Evolutionary conservation across 305 asterid species (phyloP).

Genomic region (Solanum hybrid): DNA sequence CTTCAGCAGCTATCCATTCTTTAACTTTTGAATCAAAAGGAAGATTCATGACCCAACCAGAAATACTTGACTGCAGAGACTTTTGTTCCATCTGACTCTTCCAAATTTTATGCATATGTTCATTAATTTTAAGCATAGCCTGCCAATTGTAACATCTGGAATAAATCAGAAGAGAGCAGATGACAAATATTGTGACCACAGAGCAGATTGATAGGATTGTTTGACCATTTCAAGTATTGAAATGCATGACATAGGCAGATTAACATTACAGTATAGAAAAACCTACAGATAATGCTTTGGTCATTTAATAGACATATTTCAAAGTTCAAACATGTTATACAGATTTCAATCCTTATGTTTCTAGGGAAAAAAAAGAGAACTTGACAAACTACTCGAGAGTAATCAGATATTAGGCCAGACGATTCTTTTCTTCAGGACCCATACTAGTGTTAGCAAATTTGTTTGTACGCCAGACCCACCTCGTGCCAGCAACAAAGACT

Average conservation of each 20-base stretch:
- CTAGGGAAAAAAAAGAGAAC: background rate
- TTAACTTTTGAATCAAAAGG: slow-evolving; percentile 81
- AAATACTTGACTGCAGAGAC: slow-evolving; percentile 59
- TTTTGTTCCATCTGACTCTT: slow-evolving; percentile 56
- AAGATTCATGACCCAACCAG: slow-evolving; percentile 77
- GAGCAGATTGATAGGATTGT: background rate
- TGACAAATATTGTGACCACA: background rate
- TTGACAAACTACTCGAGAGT: background rate
- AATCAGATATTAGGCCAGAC: background rate
- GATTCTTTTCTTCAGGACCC: background rate
- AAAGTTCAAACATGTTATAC: background rate
- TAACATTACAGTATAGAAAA: background rate
- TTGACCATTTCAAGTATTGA: background rate
- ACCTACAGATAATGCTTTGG: background rate
- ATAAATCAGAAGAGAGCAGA: background rate
- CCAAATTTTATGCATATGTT: slow-evolving; percentile 90
- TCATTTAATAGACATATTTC: background rate
- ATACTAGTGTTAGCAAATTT: background rate
- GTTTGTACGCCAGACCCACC: background rate
- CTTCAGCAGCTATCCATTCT: slow-evolving; percentile 95
- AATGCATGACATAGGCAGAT: background rate
- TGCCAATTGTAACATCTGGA: slow-evolving; percentile 19
- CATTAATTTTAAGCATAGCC: slow-evolving; percentile 96
- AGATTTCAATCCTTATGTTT: background rate
- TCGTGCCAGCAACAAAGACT: background rate